phyloP scores from a whole-genome alignment of 176 grass and related monocot genomes.

The Bonia amplexicaulis region DNA sequence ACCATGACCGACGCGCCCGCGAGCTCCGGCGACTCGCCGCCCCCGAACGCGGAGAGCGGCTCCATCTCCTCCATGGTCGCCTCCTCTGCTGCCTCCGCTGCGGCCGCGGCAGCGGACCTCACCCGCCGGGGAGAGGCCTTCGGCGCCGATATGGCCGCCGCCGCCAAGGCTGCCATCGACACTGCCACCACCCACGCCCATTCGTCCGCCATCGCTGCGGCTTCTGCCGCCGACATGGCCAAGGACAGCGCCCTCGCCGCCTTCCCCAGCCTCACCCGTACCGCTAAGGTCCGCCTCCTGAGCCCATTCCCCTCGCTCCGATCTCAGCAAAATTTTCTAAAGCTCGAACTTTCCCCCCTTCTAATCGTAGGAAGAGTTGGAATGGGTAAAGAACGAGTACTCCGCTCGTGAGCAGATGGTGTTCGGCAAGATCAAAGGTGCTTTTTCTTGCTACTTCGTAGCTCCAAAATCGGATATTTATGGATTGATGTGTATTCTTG shows the following conservation, averaged over 20 bases:
- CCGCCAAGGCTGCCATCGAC: constrained; percentile 31
- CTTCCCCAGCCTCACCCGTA: constrained; percentile 30
- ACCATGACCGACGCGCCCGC: constrained; percentile 31
- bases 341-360: neutral
- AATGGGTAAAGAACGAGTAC: constrained; percentile 42
- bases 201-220: constrained; percentile 19
- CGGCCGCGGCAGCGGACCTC: constrained; percentile 22
- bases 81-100: constrained; percentile 34
- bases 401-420: constrained; percentile 33
- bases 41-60: neutral
- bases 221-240: constrained; percentile 25
- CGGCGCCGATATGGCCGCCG: constrained; percentile 34
- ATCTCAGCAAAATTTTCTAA: neutral
- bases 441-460: neutral
- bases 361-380: constrained; percentile 22
- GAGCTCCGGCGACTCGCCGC: constrained; percentile 27
- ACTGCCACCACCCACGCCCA: constrained; percentile 21
- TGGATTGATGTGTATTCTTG: neutral
- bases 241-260: constrained; percentile 17
- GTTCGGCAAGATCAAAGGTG: constrained; percentile 55
- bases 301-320: neutral
- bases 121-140: constrained; percentile 42
- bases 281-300: constrained; percentile 30
- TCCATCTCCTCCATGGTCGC: constrained; percentile 49
- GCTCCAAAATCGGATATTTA: neutral